Conservation (phyloP, 345 rosid genomes). For the Physaria fendleri region DNA sequence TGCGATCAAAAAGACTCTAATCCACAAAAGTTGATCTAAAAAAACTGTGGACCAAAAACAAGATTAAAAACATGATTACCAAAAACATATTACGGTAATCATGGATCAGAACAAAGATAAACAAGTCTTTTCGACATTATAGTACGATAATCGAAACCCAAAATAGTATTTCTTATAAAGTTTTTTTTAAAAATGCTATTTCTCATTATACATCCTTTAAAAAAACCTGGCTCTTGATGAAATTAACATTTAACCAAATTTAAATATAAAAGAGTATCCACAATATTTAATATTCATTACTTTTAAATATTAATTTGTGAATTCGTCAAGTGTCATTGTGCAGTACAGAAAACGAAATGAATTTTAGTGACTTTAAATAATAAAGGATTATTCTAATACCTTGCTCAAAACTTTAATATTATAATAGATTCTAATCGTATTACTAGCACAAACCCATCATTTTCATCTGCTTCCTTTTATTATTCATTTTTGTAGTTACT, state of each 20-base stretch:
- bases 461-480: background rate
- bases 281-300: background rate
- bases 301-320: background rate
- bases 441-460: background rate
- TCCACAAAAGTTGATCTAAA: too few relatives aligned
- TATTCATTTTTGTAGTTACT: background rate
- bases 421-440: slow-evolving; percentile 9
- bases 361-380: background rate
- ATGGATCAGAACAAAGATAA: too few relatives aligned
- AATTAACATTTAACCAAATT: background rate
- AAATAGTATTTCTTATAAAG: too few relatives aligned
- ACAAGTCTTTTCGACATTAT: too few relatives aligned
- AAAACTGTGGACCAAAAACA: too few relatives aligned
- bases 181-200: too few relatives aligned
- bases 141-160: too few relatives aligned
- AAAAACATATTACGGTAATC: too few relatives aligned
- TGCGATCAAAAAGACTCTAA: too few relatives aligned
- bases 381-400: slow-evolving; percentile 25
- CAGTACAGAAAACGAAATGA: background rate
- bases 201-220: background rate
- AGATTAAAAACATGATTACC: too few relatives aligned
- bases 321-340: background rate
- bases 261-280: background rate
- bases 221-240: background rate
- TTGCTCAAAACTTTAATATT: slow-evolving; percentile 18